A percentile compares a stretch with the other conserved stretches of the same genome.
These are phyloP conservation scores for Miamiensis avidus DNA, from an alignment of 169 alveolate species.

Conservation along the genomic window DNA sequence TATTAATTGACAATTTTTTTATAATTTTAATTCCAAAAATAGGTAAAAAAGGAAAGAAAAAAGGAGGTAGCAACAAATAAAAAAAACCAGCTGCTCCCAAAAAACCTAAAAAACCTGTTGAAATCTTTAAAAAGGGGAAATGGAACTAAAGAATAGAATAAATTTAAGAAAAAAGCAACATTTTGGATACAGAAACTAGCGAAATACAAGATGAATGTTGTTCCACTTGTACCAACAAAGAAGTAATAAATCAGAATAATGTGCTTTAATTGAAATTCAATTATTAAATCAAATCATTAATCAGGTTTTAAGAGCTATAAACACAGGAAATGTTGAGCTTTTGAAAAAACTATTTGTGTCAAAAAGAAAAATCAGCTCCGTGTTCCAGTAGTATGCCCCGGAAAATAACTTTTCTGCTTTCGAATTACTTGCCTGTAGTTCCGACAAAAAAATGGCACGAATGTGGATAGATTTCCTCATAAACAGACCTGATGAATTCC, in stretches of 20 bases:
- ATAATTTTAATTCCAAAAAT: too few relatives aligned
- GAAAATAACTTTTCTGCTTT: conserved; percentile 12
- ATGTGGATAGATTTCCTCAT: not conserved
- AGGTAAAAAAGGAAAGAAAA: not conserved
- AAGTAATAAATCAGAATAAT: not conserved
- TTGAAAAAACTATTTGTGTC: conserved; percentile 2
- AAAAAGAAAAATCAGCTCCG: not conserved
- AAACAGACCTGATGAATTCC: not conserved
- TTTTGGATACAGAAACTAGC: not conserved
- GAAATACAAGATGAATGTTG: not conserved
- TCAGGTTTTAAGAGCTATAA: conserved; percentile 27
- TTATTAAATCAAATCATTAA: not conserved
- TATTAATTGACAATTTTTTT: not conserved
- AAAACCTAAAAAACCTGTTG: not conserved
- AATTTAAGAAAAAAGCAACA: not conserved
- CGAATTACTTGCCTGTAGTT: conserved; percentile 4
- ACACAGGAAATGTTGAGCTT: conserved; percentile 16
- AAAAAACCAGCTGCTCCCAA: too few relatives aligned
- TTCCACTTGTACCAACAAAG: not conserved
- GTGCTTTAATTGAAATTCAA: too few relatives aligned
- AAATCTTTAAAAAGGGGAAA: not conserved
- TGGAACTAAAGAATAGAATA: not conserved
- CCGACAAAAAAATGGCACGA: conserved; percentile 8
- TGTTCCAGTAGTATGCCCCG: conserved; percentile 10
- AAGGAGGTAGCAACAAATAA: too few relatives aligned